Percentiles rank a stretch among this genome's conserved stretches.
These are phyloP conservation scores for Basipetospora chlamydospora DNA, from an alignment of 2,329 filamentous ascomycete species.

Conservation along the genomic window DNA sequence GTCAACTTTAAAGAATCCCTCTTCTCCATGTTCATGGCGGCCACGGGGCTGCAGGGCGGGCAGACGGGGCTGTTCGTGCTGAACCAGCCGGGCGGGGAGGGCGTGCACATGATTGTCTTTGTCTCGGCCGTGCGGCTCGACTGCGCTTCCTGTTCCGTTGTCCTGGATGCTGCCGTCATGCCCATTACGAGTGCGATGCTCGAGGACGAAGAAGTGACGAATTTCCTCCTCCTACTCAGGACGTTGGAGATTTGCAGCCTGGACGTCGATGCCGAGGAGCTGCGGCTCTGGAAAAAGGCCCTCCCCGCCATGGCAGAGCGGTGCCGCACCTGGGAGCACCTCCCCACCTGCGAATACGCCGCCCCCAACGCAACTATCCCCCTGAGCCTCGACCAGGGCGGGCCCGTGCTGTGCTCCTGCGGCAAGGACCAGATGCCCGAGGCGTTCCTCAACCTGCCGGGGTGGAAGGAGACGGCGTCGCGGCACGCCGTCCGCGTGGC, in stretches of 20 bases:
- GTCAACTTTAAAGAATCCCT: slow-evolving; percentile 17
- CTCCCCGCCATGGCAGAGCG: slow-evolving; percentile 31
- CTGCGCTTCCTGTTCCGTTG: slow-evolving; percentile 23
- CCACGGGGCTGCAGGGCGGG: slow-evolving; percentile 28
- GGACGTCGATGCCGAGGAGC: slow-evolving; percentile 38
- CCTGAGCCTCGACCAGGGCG: slow-evolving; percentile 13
- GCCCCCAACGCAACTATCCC: slow-evolving; percentile 18
- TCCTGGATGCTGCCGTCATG: slow-evolving; percentile 32
- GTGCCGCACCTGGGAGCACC: slow-evolving; percentile 32
- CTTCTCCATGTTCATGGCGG: slow-evolving; percentile 30
- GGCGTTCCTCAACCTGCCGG: slow-evolving; percentile 23
- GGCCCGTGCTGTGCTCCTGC: slow-evolving; percentile 28
- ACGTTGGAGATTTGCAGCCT: slow-evolving; percentile 24
- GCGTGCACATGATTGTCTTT: slow-evolving; percentile 16
- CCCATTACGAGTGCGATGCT: slow-evolving; percentile 20
- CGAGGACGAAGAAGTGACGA: slow-evolving; percentile 18
- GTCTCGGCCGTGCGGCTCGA: slow-evolving; percentile 30
- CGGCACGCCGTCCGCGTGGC: slow-evolving; percentile 37
- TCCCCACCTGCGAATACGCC: slow-evolving; percentile 26
- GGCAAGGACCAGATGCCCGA: slow-evolving; percentile 14
- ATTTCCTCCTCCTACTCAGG: slow-evolving; percentile 23
- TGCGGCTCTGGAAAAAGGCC: slow-evolving; percentile 27
- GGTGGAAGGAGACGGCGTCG: slow-evolving; percentile 24
- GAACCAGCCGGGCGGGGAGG: slow-evolving; percentile 1
- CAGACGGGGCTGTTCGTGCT: slow-evolving; percentile 23